Evolutionary conservation across 1,284 basidiomycete species (phyloP), one percentile per base, ranked within the genome.

Genomic region (Ceratobasidium sp.): DNA sequence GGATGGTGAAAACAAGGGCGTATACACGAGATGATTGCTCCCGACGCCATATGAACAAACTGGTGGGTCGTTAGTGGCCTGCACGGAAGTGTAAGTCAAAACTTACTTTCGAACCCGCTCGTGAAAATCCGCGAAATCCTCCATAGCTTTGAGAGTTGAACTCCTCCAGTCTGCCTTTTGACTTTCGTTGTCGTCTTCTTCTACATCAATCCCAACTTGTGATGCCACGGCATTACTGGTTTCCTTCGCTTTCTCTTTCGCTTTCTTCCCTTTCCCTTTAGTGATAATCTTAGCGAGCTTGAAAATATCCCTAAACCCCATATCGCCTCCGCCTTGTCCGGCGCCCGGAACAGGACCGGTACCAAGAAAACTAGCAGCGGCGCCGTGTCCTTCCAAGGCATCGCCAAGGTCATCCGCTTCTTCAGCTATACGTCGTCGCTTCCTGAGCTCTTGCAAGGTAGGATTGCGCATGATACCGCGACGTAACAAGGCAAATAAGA

Each of bases 31-130:
- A 88, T 8, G 84, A 81, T 16, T 79, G 73, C 1, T 87, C 85
- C 52, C 82, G 80, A 32, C 88, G 84, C 89, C 89, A 91, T 9
- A 88, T 83, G 76, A 89, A 88, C 16, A 89, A 81, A 75, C 89
- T 91, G 18, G 43, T 23, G 3, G 16, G 26, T 21, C 16, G 62
- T 60, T 57, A 14, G 39, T 9, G 16, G 4, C 21, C 16, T 30
- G 10, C 14, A n/a, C n/a, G n/a, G n/a, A 57, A 1, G 28, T 23
- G 55, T 53, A 71, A 53, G 59, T 18, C 43, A 28, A 55, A 45
- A 80, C 84, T n/a, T 76, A 90, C 90, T 89, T 91, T 79, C 85
- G 85, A 46, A 89, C 75, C 43, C 89, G 83, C 78, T 92, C 91
- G 75, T 91, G 86, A 6, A 89, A 64, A 77, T 91, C 89, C 4